phyloP scores from a whole-genome alignment of 2,329 filamentous ascomycete genomes.

The Penicillium sp. region DNA sequence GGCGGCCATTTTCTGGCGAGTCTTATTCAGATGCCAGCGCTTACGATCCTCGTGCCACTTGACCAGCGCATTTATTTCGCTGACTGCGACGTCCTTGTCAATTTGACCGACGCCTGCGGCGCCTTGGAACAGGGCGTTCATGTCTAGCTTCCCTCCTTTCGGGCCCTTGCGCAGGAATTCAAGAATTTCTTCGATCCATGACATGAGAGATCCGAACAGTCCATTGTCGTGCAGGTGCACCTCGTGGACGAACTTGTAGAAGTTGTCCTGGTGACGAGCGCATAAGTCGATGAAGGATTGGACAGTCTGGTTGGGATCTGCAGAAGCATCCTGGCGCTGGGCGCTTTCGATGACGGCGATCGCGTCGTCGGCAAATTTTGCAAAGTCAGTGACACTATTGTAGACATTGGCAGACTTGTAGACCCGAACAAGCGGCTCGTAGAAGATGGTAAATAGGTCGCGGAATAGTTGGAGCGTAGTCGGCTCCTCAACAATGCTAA shows the following conservation, averaged over 20 bases:
- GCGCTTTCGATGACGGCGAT: slow-evolving; percentile 73
- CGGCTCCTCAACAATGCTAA: slow-evolving; percentile 89
- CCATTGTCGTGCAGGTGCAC: slow-evolving; percentile 96
- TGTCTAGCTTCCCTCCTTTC: slow-evolving; percentile 78
- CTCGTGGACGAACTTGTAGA: slow-evolving; percentile 99
- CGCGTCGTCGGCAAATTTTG: slow-evolving; percentile 86
- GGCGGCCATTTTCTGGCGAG: slow-evolving; percentile 96
- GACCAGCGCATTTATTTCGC: slow-evolving; percentile 82
- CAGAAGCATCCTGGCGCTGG: slow-evolving; percentile 75
- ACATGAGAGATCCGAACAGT: slow-evolving; percentile 93
- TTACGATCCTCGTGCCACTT: slow-evolving; percentile 93
- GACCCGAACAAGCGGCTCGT: slow-evolving; percentile 91
- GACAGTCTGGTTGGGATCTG: slow-evolving; percentile 96
- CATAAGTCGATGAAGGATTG: slow-evolving; percentile 98
- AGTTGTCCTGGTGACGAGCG: slow-evolving; percentile 89
- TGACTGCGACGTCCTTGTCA: slow-evolving; percentile 68
- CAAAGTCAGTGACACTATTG: slow-evolving; percentile 94
- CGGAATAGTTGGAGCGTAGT: slow-evolving; percentile 96
- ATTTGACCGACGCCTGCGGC: slow-evolving; percentile 66
- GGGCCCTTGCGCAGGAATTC: slow-evolving; percentile 89
- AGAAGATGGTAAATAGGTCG: slow-evolving; percentile 97
- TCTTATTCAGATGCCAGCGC: slow-evolving; percentile 98
- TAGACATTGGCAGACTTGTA: slow-evolving; percentile 99
- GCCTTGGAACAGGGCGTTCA: slow-evolving; percentile 88
- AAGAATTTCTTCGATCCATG: slow-evolving; percentile 92